Evolutionary conservation across 768 basidiomycete species (phyloP), one percentile per base, ranked within the genome.

Genomic region (Tulasnella calospora): DNA sequence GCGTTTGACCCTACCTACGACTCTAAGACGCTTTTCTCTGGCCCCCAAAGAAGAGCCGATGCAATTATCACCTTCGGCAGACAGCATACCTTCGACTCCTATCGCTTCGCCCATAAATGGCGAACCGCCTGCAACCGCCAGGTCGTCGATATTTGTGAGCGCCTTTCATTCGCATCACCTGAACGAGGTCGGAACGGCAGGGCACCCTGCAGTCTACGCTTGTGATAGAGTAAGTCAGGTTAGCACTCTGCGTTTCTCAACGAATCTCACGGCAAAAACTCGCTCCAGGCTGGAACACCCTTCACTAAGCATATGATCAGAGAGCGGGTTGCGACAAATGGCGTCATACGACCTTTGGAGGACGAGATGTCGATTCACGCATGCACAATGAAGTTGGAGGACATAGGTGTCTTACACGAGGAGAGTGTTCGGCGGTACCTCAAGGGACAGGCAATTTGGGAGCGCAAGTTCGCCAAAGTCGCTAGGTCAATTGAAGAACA

Each of bases 311-410:
- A 87, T 47, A 98, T 99, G 91, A 94, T 99, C 76, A 90, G 97
- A 46, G 97, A 99, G 84, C 89, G 98, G 27, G 90, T 99, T 36
- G 92, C 92, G 1, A 93, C 91, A 0, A 88, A 88, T 13, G 98
- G 98, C 9, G 83, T 91, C n/a, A 86, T 95, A n/a, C 89, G 96
- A 23, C 87, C 92, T 0, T 85, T 99, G 46, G 96, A 98, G 80
- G 85, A 91, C 0, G 89, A 91, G 81, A 82, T 83, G 19, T 90
- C 93, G 72, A 86, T 98, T 0, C 84, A 85, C 19, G 93, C 91
- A 5, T 86, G 96, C 78, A 86, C 86, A 40, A 84, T 96, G 21
- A 89, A 93, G 0, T 82, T 85, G 0, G 90, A 92, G 55, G 85
- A 89, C 69, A 87, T 98, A 38, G 96, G 95, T 6, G 86, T 86